Evolutionary conservation across 106 monocot species (phyloP).

Genomic region (Dactylorhiza incarnata): DNA sequence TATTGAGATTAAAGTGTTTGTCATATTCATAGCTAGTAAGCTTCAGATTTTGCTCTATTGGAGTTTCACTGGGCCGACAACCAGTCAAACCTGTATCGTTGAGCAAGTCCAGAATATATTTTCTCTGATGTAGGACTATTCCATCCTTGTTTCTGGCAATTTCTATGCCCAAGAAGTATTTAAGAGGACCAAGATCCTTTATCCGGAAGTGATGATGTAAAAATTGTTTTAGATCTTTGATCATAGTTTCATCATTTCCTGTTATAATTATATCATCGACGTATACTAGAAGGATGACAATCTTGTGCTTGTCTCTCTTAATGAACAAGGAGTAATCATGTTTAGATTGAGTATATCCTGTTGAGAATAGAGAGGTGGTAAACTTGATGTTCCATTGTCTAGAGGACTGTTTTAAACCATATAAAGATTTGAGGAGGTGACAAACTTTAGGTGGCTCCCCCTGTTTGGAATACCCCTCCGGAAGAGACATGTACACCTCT

Average conservation of each 20-base stretch:
- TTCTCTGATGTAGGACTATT: not conserved
- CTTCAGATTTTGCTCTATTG: too few species aligned
- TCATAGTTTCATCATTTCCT: not conserved
- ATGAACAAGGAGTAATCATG: too few species aligned
- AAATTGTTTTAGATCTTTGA: not conserved
- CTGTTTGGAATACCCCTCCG: not conserved
- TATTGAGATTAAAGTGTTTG: too few species aligned
- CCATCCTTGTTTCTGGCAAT: not conserved
- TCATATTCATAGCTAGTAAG: too few species aligned
- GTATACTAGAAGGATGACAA: not conserved
- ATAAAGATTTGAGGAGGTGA: too few species aligned
- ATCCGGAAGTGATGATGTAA: not conserved
- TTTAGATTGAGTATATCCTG: not conserved
- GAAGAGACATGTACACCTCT: not conserved
- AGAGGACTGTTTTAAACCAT: too few species aligned
- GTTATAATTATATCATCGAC: constrained; percentile 3
- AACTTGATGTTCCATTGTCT: too few species aligned
- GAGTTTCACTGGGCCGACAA: too few species aligned
- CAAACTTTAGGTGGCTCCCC: too few species aligned
- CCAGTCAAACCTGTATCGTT: not conserved
- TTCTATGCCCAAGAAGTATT: not conserved
- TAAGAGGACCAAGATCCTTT: not conserved
- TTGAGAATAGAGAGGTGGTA: not conserved
- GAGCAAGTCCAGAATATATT: not conserved
- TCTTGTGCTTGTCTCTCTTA: too few species aligned